Percentiles rank a stretch among this genome's conserved stretches.
Conservation (phyloP, 108 stramenopile genomes). For the Parietichytrium sp. region DNA sequence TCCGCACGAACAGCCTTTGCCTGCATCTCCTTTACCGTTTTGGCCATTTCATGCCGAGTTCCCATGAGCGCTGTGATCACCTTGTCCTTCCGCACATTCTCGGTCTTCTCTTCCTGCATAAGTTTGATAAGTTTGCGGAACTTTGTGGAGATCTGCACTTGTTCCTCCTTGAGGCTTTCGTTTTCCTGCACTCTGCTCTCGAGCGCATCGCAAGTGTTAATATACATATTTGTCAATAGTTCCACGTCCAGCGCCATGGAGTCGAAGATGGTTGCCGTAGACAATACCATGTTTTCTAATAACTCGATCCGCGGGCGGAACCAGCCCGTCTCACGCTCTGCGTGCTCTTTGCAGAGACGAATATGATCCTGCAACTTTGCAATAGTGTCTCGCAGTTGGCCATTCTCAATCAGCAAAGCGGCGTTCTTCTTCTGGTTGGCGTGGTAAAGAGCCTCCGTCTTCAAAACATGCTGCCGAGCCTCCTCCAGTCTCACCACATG, state of each 20-base stretch:
- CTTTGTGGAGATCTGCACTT: not conserved
- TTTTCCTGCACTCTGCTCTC: not conserved
- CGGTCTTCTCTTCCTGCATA: conserved; percentile 9
- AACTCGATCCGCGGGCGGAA: not conserved
- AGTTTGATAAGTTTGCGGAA: conserved; percentile 26
- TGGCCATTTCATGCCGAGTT: conserved; percentile 9
- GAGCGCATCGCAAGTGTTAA: not conserved
- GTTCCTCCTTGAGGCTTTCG: not conserved
- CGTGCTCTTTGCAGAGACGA: not conserved
- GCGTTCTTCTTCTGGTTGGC: not conserved
- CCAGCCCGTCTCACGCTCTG: not conserved
- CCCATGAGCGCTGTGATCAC: conserved; percentile 17
- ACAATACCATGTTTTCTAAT: not conserved
- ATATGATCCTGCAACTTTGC: not conserved
- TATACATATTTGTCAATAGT: conserved; percentile 15
- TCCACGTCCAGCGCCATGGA: conserved; percentile 7
- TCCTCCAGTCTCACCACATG: not conserved
- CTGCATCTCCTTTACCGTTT: conserved; percentile 4
- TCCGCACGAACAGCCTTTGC: conserved; percentile 2
- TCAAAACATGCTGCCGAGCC: not conserved
- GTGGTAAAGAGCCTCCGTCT: not conserved
- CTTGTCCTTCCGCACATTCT: conserved; percentile 3
- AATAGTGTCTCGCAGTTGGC: not conserved
- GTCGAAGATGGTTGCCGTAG: not conserved
- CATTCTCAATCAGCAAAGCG: not conserved